Percentiles rank a stretch among this genome's conserved stretches.
phyloP scores from a whole-genome alignment of 257 asterid species.

The Solanum infundibuliforme region DNA sequence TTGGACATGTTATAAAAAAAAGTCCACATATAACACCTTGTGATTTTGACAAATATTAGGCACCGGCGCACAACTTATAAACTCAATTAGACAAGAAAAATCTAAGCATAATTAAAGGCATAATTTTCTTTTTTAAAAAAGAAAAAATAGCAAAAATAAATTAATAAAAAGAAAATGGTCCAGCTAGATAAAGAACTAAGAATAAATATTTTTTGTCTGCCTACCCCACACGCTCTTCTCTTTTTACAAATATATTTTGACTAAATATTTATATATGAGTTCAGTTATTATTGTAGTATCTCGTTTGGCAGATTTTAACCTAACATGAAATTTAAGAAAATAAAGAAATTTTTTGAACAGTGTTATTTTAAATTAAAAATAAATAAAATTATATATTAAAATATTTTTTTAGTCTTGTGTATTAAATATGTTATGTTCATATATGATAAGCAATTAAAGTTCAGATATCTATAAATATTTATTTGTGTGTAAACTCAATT shows the following conservation, averaged over 20 bases:
- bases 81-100: not conserved
- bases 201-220: not conserved
- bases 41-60: not conserved
- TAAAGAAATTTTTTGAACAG: accelerated
- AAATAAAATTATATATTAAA: not conserved
- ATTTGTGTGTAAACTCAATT: not conserved
- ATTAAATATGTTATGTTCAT: not conserved
- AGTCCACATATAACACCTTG: not conserved
- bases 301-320: accelerated
- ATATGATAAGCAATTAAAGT: not conserved
- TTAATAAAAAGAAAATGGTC: not conserved
- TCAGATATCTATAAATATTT: not conserved
- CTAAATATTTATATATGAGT: not conserved
- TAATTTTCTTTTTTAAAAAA: not conserved
- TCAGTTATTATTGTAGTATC: not conserved
- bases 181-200: not conserved
- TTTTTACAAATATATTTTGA: not conserved
- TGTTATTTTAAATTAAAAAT: not conserved
- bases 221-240: not conserved
- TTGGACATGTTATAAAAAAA: not conserved
- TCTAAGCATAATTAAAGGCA: not conserved
- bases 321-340: too few species aligned
- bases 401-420: not conserved
- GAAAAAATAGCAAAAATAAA: not conserved
- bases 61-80: not conserved